Evolutionary conservation across 495 filamentous ascomycete genomes (phyloP), one percentile per base, ranked within the genome.

Genomic region (Aspergillus egyptiacus): DNA sequence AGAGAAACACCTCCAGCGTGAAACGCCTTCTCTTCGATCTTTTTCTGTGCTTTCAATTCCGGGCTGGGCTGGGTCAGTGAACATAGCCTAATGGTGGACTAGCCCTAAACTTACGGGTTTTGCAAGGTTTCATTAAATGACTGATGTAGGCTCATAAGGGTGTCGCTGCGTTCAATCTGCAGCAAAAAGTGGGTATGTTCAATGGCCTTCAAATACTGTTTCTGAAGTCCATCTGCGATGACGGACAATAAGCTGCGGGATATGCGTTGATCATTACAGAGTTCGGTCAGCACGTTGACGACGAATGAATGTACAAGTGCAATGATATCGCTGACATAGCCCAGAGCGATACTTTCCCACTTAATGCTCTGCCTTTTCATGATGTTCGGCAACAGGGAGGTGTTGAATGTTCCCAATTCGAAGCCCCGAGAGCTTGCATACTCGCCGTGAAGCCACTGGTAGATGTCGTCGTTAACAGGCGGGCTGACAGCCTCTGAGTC

Each of bases 351-450:
- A 1, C 20, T 25, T 0, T 65, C 53, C 80, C 78, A 85, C 23
- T 79, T 81, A 4, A 36, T 54, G 0, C 77, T 76, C 52, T 85
- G 79, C 28, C 78, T 68, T 24, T 70, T 73, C 60, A 81, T 77
- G 2, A 74, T 60, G 7, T 52, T 72, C 0, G 65, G 56, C 6
- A 80, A 54, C 0, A 84, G 37, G 0, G 61, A 43, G 3, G 54
- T 32, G 23, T 71, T 65, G 54, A 77, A 70, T 0, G 62, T 67
- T 0, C 69, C 65, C 14, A 73, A 46, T 19, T 71, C 66, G 38
- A 74, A 70, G 0, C 68, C 70, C 30, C 62, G 55, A 2, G 64
- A 65, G 1, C 46, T 48, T 0, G 36, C 50, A 43, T 72, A 66
- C 6, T 59, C 24, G 8, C 57, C 42, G 9, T 51, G 46, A 0